A percentile compares a stretch with the other conserved stretches of the same genome.
phyloP scores from a whole-genome alignment of 192 early-diverging fungal genomes.

The Linnemannia exigua region DNA sequence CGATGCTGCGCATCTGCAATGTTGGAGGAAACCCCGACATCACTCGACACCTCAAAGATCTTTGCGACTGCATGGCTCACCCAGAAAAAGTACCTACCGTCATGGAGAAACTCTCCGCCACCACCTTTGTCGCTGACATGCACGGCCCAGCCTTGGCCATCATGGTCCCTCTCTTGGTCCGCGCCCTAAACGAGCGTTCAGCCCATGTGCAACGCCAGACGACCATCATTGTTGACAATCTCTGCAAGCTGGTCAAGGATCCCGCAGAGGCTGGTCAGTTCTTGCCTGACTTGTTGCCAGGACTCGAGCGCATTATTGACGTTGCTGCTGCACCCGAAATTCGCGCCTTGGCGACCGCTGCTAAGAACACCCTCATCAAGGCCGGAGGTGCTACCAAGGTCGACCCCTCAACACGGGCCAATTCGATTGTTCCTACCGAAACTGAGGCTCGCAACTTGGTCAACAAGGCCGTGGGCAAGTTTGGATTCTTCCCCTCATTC shows the following conservation, averaged over 20 bases:
- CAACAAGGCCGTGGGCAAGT: slow-evolving; percentile 59
- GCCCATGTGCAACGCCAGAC: slow-evolving; percentile 77
- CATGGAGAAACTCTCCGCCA: slow-evolving; percentile 80
- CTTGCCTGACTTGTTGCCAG: slow-evolving; percentile 79
- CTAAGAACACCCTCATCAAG: slow-evolving; percentile 73
- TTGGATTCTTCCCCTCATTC: slow-evolving; percentile 66
- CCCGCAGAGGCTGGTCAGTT: slow-evolving; percentile 85
- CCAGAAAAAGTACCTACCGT: slow-evolving; percentile 83
- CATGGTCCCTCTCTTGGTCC: slow-evolving; percentile 81
- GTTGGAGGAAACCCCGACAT: slow-evolving; percentile 84
- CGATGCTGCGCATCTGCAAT: slow-evolving; percentile 80
- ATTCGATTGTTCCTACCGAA: slow-evolving; percentile 42
- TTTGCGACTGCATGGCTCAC: slow-evolving; percentile 81
- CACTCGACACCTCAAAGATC: slow-evolving; percentile 74
- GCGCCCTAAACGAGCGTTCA: slow-evolving; percentile 76
- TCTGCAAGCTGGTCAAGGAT: slow-evolving; percentile 89
- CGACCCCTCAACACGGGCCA: slow-evolving; percentile 15
- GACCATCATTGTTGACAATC: slow-evolving; percentile 86
- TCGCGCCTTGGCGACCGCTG: slow-evolving; percentile 73
- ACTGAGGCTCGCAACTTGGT: slow-evolving; percentile 60
- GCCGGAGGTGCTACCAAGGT: slow-evolving; percentile 69
- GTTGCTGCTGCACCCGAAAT: slow-evolving; percentile 82
- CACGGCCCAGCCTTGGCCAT: slow-evolving; percentile 83
- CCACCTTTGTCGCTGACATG: slow-evolving; percentile 85
- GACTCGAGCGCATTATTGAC: slow-evolving; percentile 81